Base-by-base conservation (phyloP, 2,329 filamentous ascomycete species). In the Microdochium nivale region DNA sequence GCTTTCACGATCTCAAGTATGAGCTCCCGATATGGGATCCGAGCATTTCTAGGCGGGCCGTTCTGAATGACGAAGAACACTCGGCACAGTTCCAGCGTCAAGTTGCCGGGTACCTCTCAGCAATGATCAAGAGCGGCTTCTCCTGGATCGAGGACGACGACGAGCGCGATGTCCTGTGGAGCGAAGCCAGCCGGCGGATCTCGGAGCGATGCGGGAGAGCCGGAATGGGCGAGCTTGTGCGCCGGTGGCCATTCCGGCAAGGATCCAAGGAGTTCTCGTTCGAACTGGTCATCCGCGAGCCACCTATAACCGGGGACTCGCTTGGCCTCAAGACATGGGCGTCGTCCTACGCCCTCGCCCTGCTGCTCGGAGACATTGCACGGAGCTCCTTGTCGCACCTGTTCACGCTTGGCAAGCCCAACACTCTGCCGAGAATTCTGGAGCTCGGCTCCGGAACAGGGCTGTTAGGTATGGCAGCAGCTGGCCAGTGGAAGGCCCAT, bases 251-350 rank as follows among this genome's bases (percentile, higher is more conserved):
- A 1, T 79, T 82, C 55, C 59, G 66, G 23, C 57, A 59, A 4
- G 60, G 61, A 3, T 53, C 59, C 2, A 60, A 65, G 13, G n/a
- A 44, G 25, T 66, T 72, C 25, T 58, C 68, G 1, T 77, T 90
- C 58, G 77, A 84, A 47, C 73, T 99, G 49, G 77, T 79, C 33
- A 82, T 99, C 37, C 80, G 89, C 52, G 94, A 99, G 65, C 94
- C 94, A 1, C 84, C 90, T 1, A 74, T 97, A 52, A 95, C 89
- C 0, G 87, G 87, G 7, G 92, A 96, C 67, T 87, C 88, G 53
- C 75, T 97, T 19, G 94, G 94, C 1, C 78, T 95, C 66, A 97
- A 99, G 68, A 99, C 94, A 0, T 97, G 94, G 94, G 89, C 88
- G 1, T 92, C 90, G 0, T 92, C 90, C 0, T 95, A 90, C 62